These are phyloP conservation scores for Colletotrichum sp. DNA, from an alignment of 2,329 filamentous ascomycete genomes.

Conservation along the genomic window DNA sequence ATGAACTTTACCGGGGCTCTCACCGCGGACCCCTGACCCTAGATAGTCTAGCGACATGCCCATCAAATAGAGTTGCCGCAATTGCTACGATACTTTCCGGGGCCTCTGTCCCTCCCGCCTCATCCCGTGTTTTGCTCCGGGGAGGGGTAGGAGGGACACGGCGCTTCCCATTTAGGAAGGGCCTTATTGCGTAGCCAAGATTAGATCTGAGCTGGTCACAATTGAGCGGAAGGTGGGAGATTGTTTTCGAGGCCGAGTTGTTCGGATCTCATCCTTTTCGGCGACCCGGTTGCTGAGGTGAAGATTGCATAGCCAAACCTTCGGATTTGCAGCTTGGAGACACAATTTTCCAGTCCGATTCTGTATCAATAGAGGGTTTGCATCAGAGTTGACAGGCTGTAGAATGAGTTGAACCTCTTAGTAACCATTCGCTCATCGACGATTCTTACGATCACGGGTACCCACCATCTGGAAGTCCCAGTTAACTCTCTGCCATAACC, in stretches of 20 bases:
- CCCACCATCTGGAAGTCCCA: not conserved
- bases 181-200: not conserved
- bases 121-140: not conserved
- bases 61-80: not conserved
- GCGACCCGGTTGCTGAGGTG: not conserved
- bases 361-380: not conserved
- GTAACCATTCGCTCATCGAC: not conserved
- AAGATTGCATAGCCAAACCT: not conserved
- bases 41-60: too few relatives aligned
- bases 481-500: not conserved
- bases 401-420: not conserved
- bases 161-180: not conserved
- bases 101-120: not conserved
- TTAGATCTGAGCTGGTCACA: not conserved
- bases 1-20: not conserved
- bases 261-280: not conserved
- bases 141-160: not conserved
- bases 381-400: not conserved
- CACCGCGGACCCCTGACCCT: not conserved
- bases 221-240: not conserved
- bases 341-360: not conserved
- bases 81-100: not conserved
- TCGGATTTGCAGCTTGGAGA: not conserved
- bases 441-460: not conserved
- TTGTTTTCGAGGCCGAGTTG: not conserved